Conservation (phyloP, 1,284 basidiomycete genomes). For the Tilletia setariae region DNA sequence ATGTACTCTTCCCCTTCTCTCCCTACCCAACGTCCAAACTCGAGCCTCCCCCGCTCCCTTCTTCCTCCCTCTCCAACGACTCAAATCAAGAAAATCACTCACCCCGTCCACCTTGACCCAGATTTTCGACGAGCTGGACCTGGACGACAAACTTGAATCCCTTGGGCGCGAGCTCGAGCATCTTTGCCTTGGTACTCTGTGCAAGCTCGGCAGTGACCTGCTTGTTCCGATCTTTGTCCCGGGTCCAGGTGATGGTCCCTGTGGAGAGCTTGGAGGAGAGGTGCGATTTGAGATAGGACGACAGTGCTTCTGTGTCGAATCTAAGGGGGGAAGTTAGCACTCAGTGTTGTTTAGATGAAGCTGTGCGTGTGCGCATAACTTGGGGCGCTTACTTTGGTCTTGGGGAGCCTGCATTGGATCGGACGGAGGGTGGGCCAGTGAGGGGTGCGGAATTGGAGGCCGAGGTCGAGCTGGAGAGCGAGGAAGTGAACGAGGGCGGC, state of each 20-base stretch:
- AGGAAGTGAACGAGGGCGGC: not conserved
- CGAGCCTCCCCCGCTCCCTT: too few species aligned
- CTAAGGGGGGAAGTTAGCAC: too few species aligned
- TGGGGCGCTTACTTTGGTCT: slow-evolving; percentile 13
- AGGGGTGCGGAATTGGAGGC: not conserved
- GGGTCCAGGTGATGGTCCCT: slow-evolving; percentile 29
- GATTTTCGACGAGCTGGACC: slow-evolving; percentile 41
- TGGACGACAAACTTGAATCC: slow-evolving; percentile 45
- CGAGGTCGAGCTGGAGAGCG: not conserved
- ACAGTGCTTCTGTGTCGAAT: slow-evolving; percentile 29
- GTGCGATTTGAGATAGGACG: slow-evolving; percentile 19
- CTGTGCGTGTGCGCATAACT: not conserved
- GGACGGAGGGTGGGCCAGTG: not conserved
- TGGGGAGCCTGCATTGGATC: not conserved
- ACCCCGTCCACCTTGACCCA: slow-evolving; percentile 42
- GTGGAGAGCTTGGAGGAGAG: not conserved
- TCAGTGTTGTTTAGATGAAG: not conserved
- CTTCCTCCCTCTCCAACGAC: too few species aligned
- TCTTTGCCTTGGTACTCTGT: slow-evolving; percentile 32
- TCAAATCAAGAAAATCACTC: slow-evolving; percentile 12
- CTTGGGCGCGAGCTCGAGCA: slow-evolving; percentile 25
- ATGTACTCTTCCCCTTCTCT: too few species aligned
- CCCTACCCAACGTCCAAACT: too few species aligned
- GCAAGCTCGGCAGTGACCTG: slow-evolving; percentile 31
- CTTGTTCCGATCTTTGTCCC: slow-evolving; percentile 32